Conservation (phyloP, 129 eudicot genomes). For the Lactuca saligna region DNA sequence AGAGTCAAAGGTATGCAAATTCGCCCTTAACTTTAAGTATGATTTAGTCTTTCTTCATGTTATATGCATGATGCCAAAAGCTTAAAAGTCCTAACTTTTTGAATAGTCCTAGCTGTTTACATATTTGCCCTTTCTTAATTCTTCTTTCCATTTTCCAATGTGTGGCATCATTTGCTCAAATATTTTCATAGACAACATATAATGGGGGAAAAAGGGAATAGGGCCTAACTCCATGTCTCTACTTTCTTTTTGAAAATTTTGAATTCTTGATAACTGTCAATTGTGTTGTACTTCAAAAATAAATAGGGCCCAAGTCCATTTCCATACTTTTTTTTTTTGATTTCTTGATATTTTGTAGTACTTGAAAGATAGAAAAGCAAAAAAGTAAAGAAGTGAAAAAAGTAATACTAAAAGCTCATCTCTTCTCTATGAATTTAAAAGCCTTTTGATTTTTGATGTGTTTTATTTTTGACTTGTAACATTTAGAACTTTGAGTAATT, state of each 20-base stretch:
- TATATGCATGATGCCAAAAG: background rate
- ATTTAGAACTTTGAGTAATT: too few species aligned
- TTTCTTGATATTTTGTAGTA: background rate
- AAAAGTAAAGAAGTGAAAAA: background rate
- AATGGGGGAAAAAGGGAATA: too few species aligned
- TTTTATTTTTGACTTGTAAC: background rate
- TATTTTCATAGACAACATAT: too few species aligned
- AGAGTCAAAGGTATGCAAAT: constrained; percentile 69
- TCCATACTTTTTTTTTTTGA: too few species aligned
- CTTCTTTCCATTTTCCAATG: too few species aligned
- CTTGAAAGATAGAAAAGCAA: background rate
- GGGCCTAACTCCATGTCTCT: background rate
- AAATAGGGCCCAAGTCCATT: too few species aligned
- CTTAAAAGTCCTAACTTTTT: too few species aligned
- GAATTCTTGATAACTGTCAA: background rate
- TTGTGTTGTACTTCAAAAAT: too few species aligned
- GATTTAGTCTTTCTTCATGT: background rate
- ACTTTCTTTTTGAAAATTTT: background rate
- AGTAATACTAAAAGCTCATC: background rate
- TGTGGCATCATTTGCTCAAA: too few species aligned
- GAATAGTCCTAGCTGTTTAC: too few species aligned
- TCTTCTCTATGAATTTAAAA: background rate
- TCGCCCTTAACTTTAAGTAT: background rate
- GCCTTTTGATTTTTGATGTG: background rate
- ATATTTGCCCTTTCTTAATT: too few species aligned